Percentiles rank a stretch among this genome's conserved stretches.
Conservation (phyloP, 306 rosid species). For the Benincasa hispida region DNA sequence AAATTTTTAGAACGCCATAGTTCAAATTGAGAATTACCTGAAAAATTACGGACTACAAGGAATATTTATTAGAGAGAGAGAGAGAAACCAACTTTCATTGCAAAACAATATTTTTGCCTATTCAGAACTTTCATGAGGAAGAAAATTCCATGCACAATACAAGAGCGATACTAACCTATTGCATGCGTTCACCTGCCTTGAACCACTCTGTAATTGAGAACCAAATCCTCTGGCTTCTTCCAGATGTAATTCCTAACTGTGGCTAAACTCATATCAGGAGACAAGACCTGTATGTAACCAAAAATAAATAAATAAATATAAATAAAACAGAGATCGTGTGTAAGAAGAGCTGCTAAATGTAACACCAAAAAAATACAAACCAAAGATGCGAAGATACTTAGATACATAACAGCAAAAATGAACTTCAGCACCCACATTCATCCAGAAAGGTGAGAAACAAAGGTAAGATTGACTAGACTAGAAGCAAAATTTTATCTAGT, state of each 20-base stretch:
- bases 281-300: conserved; percentile 43
- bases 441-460: not conserved
- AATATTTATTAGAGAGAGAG: too few relatives aligned
- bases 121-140: not conserved
- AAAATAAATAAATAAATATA: too few relatives aligned
- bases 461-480: not conserved
- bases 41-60: not conserved
- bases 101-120: not conserved
- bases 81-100: not conserved
- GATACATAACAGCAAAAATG: not conserved
- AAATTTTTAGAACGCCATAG: not conserved
- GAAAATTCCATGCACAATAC: not conserved
- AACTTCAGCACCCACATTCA: not conserved
- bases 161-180: conserved; percentile 14
- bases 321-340: not conserved
- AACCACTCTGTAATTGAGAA: conserved; percentile 77
- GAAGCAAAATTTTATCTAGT: not conserved
- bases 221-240: conserved; percentile 87
- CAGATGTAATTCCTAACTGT: conserved; percentile 87
- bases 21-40: not conserved
- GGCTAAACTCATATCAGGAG: conserved; percentile 91
- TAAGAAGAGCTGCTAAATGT: conserved; percentile 9
- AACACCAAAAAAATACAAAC: not conserved
- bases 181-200: conserved; percentile 62
- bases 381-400: not conserved